Evolutionary conservation across 129 eudicot species (phyloP), one percentile per base, ranked within the genome.

Genomic region (Escallonia herrerae): DNA sequence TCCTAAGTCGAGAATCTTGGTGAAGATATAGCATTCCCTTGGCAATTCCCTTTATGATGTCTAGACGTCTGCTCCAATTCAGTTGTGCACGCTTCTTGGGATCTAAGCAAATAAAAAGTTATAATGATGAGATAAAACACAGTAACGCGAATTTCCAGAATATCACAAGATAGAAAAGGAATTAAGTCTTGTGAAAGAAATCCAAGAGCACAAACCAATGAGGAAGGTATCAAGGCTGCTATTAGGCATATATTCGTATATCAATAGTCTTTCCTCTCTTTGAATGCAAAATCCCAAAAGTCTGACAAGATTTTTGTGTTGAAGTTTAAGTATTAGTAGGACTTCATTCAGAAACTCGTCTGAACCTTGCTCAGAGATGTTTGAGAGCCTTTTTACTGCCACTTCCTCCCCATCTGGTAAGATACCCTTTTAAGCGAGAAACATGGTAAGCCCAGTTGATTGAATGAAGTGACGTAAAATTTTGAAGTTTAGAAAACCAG

Each of bases 291-390:
- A 76, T 5, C 80, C 80, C 67, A 76, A 61, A 40, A 76, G 68
- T 33, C 71, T 70, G 47, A 76, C 75, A 15, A 76, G 74, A 60
- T 76, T 76, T 48, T 47, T 62, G 45, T 76, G 80, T 41, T 76
- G 80, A 55, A 76, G 74, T 15, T 63, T 76, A 0, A 64, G 43
- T 15, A 76, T 63, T 13, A 69, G 57, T 41, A 13, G n/a, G 9
- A 62, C 75, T 41, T 76, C 80, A 44, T 62, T 76, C 51, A 50
- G 57, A 60, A 76, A 76, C 39, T 69, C 75, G 4, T 45, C 59
- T n/a, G 40, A 14, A 0, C 69, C 69, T 51, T 65, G 69, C 58
- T 58, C 11, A 1, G 69, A 65, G 40, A 40, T 66, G 41, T 43
- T 66, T 46, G 71, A 66, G 4, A 66, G 47, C 42, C 71, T 66